Conservation (phyloP, 2,329 filamentous ascomycete species). For the Sphaerulina vaccinii region DNA sequence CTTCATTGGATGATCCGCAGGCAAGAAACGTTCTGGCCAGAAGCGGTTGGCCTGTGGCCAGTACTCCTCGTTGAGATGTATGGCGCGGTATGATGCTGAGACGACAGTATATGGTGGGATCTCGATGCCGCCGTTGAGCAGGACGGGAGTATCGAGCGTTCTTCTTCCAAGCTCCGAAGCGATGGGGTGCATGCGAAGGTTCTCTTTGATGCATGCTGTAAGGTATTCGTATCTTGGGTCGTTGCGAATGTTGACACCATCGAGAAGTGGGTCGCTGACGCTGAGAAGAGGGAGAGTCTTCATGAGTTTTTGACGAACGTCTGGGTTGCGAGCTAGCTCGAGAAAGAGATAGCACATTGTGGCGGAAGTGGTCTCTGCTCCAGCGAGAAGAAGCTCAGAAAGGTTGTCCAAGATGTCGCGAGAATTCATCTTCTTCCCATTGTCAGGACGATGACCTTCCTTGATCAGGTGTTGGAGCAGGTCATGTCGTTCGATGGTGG, state of each 20-base stretch:
- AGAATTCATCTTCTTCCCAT: slow-evolving; percentile 8
- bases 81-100: slow-evolving; percentile 16
- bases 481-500: not conserved
- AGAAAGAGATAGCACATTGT: slow-evolving; percentile 14
- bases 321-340: slow-evolving; percentile 12
- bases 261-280: slow-evolving; percentile 4
- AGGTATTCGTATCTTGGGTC: slow-evolving; percentile 10
- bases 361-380: slow-evolving; percentile 13
- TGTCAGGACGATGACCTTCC: slow-evolving; percentile 10
- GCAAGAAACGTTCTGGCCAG: slow-evolving; percentile 15
- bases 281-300: slow-evolving; percentile 1
- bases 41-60: slow-evolving; percentile 15
- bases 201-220: slow-evolving; percentile 17
- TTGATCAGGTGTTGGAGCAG: slow-evolving; percentile 14
- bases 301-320: slow-evolving; percentile 9
- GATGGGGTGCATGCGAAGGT: slow-evolving; percentile 16
- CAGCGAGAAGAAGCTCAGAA: slow-evolving; percentile 14
- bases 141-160: not conserved
- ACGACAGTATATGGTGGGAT: slow-evolving; percentile 15
- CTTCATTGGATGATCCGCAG: slow-evolving; percentile 8
- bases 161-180: slow-evolving; percentile 11
- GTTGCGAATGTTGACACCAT: slow-evolving; percentile 4
- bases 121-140: slow-evolving; percentile 1
- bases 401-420: slow-evolving; percentile 15
- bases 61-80: slow-evolving; percentile 11